phyloP scores from a whole-genome alignment of 192 early-diverging fungal species.

The Podila epigama region DNA sequence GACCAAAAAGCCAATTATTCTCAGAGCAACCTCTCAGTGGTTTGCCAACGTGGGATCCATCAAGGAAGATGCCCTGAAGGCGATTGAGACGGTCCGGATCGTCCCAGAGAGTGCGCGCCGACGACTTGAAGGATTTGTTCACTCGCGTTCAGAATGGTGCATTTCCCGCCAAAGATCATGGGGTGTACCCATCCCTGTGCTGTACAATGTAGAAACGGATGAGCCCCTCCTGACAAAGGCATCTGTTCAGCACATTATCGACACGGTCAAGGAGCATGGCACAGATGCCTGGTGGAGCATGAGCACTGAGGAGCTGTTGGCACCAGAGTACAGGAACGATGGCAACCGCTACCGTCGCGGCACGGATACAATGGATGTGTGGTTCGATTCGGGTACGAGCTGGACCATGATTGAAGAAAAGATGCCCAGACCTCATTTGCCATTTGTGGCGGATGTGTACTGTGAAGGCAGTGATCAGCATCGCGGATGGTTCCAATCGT shows the following conservation, averaged over 20 bases:
- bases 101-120: conserved; percentile 61
- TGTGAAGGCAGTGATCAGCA: conserved; percentile 84
- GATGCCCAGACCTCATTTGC: conserved; percentile 30
- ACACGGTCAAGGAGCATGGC: conserved; percentile 62
- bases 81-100: conserved; percentile 60
- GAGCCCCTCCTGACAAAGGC: conserved; percentile 69
- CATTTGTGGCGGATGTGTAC: conserved; percentile 72
- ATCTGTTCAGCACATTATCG: conserved; percentile 71
- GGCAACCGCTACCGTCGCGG: conserved; percentile 69
- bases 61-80: conserved; percentile 65
- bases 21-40: conserved; percentile 85
- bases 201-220: conserved; percentile 69
- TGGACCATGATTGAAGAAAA: conserved; percentile 71
- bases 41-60: conserved; percentile 76
- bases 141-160: conserved; percentile 81
- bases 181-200: conserved; percentile 83
- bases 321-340: conserved; percentile 60
- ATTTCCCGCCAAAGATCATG: conserved; percentile 84
- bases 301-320: conserved; percentile 65
- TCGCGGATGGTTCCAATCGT: conserved; percentile 89
- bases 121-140: conserved; percentile 70
- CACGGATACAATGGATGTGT: conserved; percentile 88
- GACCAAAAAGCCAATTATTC: conserved; percentile 80
- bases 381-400: conserved; percentile 85
- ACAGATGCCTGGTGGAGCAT: conserved; percentile 78